These are phyloP conservation scores for Suillus variegatus DNA, from an alignment of 768 basidiomycete genomes.

Conservation along the genomic window DNA sequence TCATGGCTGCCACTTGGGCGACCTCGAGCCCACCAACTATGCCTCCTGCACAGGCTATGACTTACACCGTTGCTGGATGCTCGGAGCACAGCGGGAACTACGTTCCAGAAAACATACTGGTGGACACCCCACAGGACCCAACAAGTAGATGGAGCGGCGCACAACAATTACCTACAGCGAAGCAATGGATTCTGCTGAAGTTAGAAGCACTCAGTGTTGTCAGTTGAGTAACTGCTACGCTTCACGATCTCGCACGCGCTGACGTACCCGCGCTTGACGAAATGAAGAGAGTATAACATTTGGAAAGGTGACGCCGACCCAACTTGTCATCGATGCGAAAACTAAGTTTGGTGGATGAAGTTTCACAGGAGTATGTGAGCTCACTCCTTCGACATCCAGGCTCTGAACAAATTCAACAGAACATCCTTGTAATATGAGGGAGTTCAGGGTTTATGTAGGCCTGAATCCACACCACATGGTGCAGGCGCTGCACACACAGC, in stretches of 20 bases:
- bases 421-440: slow-evolving; percentile 86
- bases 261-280: slow-evolving; percentile 14
- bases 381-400: neutral
- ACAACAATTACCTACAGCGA: slow-evolving; percentile 51
- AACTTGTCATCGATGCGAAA: neutral
- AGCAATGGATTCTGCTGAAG: slow-evolving; percentile 73
- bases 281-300: slow-evolving; percentile 69
- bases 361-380: slow-evolving; percentile 29
- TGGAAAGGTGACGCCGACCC: slow-evolving; percentile 59
- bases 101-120: slow-evolving; percentile 66
- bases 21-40: slow-evolving; percentile 8
- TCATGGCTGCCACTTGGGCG: slow-evolving; percentile 5
- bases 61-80: slow-evolving; percentile 58
- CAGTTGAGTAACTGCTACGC: slow-evolving; percentile 51
- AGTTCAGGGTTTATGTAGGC: slow-evolving; percentile 74
- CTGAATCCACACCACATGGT: slow-evolving; percentile 64
- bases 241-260: slow-evolving; percentile 2
- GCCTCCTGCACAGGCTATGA: slow-evolving; percentile 25
- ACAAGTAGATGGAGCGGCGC: slow-evolving; percentile 78
- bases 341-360: slow-evolving; percentile 12
- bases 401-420: slow-evolving; percentile 41
- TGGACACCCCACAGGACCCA: slow-evolving; percentile 63
- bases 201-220: slow-evolving; percentile 62
- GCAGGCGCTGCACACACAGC: slow-evolving; percentile 60
- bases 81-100: slow-evolving; percentile 76